phyloP scores from a whole-genome alignment of 805 yeast genomes.

The Yamadazyma kitorensis region DNA sequence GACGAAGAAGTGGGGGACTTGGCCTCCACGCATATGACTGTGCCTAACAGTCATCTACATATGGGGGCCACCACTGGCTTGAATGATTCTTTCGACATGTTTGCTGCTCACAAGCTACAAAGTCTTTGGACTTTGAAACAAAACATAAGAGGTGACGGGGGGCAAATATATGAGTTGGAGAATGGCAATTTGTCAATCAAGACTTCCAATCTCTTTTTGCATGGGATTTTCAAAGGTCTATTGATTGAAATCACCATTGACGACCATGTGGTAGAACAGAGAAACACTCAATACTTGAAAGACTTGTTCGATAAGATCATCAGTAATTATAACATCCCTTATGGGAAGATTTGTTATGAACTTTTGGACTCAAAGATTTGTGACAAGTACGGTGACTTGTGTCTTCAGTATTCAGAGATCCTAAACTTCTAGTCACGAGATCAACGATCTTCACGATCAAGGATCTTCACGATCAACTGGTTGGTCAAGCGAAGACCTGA shows the following conservation, averaged over 20 bases:
- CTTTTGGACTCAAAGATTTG: constrained; percentile 23
- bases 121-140: constrained; percentile 72
- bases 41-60: constrained; percentile 40
- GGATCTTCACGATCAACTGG: too few species aligned
- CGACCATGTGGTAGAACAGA: constrained; percentile 16
- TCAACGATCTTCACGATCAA: too few species aligned
- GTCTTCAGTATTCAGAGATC: constrained; percentile 40
- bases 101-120: constrained; percentile 57
- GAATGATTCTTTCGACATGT: constrained; percentile 55
- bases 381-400: constrained; percentile 39
- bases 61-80: constrained; percentile 53
- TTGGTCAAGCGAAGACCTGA: too few species aligned
- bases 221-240: constrained; percentile 71
- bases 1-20: constrained; percentile 27
- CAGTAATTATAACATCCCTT: constrained; percentile 36
- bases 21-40: constrained; percentile 19
- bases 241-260: constrained; percentile 54
- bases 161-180: constrained; percentile 58
- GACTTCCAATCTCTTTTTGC: constrained; percentile 69
- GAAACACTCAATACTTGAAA: constrained; percentile 11
- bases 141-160: constrained; percentile 71
- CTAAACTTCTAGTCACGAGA: constrained; percentile 39
- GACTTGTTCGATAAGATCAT: constrained; percentile 25
- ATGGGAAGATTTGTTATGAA: constrained; percentile 33
- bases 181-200: constrained; percentile 53